A percentile compares a stretch with the other conserved stretches of the same genome.
Conservation (phyloP, 345 rosid genomes). For the Camelina sativa region DNA sequence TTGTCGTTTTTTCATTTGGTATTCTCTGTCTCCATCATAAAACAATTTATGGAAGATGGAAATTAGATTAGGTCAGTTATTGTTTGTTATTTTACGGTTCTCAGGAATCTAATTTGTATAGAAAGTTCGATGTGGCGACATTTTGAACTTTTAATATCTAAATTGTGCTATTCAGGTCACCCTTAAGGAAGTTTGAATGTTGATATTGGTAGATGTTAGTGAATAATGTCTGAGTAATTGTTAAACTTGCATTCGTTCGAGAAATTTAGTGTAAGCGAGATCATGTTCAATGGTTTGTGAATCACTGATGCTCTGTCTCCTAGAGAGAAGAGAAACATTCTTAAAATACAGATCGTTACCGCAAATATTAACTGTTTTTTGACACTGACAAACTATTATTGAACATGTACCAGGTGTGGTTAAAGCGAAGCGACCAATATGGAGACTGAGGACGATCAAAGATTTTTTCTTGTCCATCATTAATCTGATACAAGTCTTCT, state of each 20-base stretch:
- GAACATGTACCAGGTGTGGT: conserved; percentile 41
- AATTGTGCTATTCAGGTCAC: too few relatives aligned
- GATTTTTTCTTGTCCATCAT: conserved; percentile 46
- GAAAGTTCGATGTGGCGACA: too few relatives aligned
- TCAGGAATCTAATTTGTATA: too few relatives aligned
- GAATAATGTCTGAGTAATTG: too few relatives aligned
- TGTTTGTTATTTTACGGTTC: too few relatives aligned
- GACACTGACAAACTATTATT: neutral
- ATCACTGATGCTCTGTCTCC: neutral
- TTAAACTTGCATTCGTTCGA: neutral
- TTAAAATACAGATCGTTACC: neutral
- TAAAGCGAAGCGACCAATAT: conserved; percentile 37
- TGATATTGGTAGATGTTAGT: too few relatives aligned
- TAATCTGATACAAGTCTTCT: conserved; percentile 40
- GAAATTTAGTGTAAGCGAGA: neutral
- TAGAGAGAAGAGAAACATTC: neutral
- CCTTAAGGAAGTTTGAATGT: too few relatives aligned
- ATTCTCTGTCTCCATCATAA: too few relatives aligned
- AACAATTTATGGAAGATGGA: too few relatives aligned
- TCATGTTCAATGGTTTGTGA: neutral
- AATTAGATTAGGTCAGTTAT: too few relatives aligned
- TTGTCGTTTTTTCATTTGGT: too few relatives aligned
- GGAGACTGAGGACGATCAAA: conserved; percentile 43
- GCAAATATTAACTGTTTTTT: neutral
- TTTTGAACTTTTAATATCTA: too few relatives aligned